Base-by-base conservation (phyloP, 2,329 filamentous ascomycete species). In the Fusarium pseudoanthophilum region DNA sequence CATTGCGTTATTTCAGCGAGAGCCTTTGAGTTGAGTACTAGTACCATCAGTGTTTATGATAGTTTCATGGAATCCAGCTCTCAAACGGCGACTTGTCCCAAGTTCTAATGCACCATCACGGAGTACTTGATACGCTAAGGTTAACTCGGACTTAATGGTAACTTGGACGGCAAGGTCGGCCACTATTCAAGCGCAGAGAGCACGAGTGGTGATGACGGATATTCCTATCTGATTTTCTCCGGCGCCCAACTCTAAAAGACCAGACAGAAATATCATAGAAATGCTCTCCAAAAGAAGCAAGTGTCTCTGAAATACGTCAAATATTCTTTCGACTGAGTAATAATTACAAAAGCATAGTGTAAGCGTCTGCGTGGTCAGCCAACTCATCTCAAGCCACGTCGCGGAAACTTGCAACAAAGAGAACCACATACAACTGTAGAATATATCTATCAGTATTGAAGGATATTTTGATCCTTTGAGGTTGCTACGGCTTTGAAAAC, bases 331-430 rank as follows among this genome's bases (percentile, higher is more conserved):
- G 16, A 6, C n/a, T 24, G 6, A 21, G n/a, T 11, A 11, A 16
- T 15, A 36, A 4, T 26, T 20, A 15, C 9, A 11, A 26, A 26
- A 36, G 11, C 30, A 15, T 20, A 2, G 4, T 24, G 30, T 14
- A 20, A 36, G 18, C n/a, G n/a, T 52, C 5, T 51, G 18, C 32
- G 9, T 34, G n/a, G 9, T 13, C 18, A 2, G 20, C n/a, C 4
- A 36, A 26, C 4, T 3, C 13, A 36, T 52, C 13, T 36, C 13
- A 52, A 52, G 49, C 30, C 49, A 52, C 30, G 10, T 52, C 30
- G 30, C 30, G 48, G 48, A 36, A 52, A 52, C 30, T 52, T 52
- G n/a, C 48, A 52, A 34, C 16, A 51, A 51, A 26, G 11, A 20
- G 11, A 26, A 26, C 6, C 20, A 13, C 24, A 20, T 20, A 26